phyloP scores from a whole-genome alignment of 768 basidiomycete species.

The Tricholomella constricta region DNA sequence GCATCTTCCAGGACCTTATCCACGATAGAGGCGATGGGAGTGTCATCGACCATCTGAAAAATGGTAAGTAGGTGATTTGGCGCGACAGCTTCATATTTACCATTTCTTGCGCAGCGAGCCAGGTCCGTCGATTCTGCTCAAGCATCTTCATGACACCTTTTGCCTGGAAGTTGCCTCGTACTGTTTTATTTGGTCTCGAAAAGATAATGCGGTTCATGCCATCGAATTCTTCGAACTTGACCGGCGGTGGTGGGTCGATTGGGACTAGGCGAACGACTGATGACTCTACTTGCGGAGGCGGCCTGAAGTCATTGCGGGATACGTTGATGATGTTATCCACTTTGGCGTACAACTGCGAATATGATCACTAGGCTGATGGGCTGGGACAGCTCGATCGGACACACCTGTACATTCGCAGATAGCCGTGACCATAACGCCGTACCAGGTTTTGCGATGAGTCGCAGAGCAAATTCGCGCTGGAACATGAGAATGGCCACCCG shows the following conservation, averaged over 20 bases:
- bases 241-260: conserved; percentile 91
- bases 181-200: conserved; percentile 84
- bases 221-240: conserved; percentile 97
- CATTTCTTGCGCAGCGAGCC: conserved; percentile 81
- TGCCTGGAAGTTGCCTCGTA: conserved; percentile 88
- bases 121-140: conserved; percentile 91
- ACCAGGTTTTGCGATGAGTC: conserved; percentile 84
- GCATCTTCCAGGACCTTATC: conserved; percentile 74
- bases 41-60: conserved; percentile 59
- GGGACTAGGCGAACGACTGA: conserved; percentile 91
- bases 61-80: neutral
- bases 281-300: conserved; percentile 92
- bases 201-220: conserved; percentile 92
- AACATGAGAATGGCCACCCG: conserved; percentile 99
- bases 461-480: conserved; percentile 96
- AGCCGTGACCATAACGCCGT: conserved; percentile 90
- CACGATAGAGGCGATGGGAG: conserved; percentile 68
- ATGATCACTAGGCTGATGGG: neutral
- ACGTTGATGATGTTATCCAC: conserved; percentile 97
- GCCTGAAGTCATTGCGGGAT: conserved; percentile 95
- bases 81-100: conserved; percentile 27
- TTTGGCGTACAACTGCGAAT: conserved; percentile 75
- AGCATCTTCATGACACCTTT: conserved; percentile 95
- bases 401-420: conserved; percentile 88
- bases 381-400: neutral